Conservation (phyloP, 1,139 yeast genomes). For the Scheffersomyces segobiensis region DNA sequence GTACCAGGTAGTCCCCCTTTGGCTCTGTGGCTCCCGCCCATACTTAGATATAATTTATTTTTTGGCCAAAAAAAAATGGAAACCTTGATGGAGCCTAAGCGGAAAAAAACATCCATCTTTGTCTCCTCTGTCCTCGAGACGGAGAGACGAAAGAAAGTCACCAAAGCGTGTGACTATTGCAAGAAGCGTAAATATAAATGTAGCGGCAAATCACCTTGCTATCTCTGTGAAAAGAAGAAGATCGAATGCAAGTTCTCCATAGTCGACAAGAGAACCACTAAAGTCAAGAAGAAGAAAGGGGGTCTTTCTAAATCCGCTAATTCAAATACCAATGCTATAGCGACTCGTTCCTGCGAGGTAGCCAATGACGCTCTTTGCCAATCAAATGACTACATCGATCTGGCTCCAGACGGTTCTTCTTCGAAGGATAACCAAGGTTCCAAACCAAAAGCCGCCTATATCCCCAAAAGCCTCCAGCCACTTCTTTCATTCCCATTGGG, state of each 20-base stretch:
- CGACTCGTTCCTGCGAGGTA: not conserved
- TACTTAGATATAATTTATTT: not conserved
- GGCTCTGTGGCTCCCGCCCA: not conserved
- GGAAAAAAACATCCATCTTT: not conserved
- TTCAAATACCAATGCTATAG: not conserved
- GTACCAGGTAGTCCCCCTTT: not conserved
- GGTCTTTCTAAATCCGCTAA: not conserved
- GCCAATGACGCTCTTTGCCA: not conserved
- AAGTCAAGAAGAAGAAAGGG: constrained; percentile 1
- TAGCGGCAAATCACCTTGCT: constrained; percentile 30
- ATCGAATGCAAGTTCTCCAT: constrained; percentile 25
- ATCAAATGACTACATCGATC: not conserved
- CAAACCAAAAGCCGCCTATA: constrained; percentile 13
- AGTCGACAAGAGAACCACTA: constrained; percentile 27
- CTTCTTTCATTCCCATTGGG: constrained; percentile 23
- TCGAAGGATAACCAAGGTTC: not conserved
- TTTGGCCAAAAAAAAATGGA: not conserved
- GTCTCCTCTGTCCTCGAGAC: constrained; percentile 3
- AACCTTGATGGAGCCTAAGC: not conserved
- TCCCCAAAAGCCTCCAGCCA: constrained; percentile 29
- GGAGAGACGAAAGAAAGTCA: constrained; percentile 17
- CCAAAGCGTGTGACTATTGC: constrained; percentile 18
- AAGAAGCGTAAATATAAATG: constrained; percentile 22
- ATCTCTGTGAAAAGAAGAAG: constrained; percentile 24
- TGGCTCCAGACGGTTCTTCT: not conserved